Conservation (phyloP, 2,329 filamentous ascomycete genomes). For the Zasmidium citrigriseum region DNA sequence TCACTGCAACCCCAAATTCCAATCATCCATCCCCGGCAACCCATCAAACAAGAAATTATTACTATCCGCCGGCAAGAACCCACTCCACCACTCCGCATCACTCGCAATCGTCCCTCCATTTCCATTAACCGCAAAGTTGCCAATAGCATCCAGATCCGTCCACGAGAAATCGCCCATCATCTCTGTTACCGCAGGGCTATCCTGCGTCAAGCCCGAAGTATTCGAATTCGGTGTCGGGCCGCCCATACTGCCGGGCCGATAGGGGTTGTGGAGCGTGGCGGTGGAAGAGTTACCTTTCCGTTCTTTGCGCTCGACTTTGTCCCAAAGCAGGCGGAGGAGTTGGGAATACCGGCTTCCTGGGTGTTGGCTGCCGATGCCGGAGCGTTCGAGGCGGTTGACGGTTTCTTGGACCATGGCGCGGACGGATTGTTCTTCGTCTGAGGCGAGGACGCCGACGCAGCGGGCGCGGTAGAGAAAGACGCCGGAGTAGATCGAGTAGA, state of each 20-base stretch:
- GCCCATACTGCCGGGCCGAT: conserved; percentile 41
- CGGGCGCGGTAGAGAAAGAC: conserved; percentile 52
- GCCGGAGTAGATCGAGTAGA: conserved; percentile 51
- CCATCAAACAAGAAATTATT: conserved; percentile 37
- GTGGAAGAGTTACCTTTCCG: conserved; percentile 26
- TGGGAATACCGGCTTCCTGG: conserved; percentile 50
- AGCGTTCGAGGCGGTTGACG: conserved; percentile 44
- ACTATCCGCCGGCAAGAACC: conserved; percentile 38
- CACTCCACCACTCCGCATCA: conserved; percentile 39
- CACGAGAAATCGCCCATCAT: conserved; percentile 52
- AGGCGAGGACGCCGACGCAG: conserved; percentile 49
- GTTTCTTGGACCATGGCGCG: conserved; percentile 51
- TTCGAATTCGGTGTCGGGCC: conserved; percentile 36
- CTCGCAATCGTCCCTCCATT: conserved; percentile 31
- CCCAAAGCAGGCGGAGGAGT: conserved; percentile 50
- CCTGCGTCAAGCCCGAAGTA: conserved; percentile 27
- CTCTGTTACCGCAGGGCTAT: conserved; percentile 46
- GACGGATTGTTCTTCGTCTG: conserved; percentile 50
- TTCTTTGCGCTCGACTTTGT: conserved; percentile 44
- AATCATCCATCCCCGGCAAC: conserved; percentile 34
- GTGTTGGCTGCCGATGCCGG: conserved; percentile 48
- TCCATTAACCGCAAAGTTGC: conserved; percentile 50
- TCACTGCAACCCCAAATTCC: conserved; percentile 33
- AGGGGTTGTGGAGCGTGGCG: conserved; percentile 37
- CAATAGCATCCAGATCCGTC: conserved; percentile 51